Base-by-base conservation (phyloP, 768 basidiomycete genomes). In the Rhizopogon roseolus region DNA sequence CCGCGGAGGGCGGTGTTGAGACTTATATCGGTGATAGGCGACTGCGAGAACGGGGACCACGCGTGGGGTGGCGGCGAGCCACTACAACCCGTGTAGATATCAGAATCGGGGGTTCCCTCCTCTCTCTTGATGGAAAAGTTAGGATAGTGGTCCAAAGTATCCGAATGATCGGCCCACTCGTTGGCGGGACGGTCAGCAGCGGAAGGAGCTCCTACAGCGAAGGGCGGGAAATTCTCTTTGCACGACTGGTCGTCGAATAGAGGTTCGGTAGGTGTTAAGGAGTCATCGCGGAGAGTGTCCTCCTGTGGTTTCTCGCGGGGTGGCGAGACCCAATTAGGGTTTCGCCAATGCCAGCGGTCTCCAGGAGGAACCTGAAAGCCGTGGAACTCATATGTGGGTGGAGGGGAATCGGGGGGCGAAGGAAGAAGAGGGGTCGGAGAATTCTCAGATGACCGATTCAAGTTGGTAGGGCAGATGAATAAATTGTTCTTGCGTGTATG, bases 271-370 rank as follows among this genome's bases (percentile, higher is more conserved):
- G 68, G 69, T 5, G 67, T 36, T 38, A 69, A 64, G 9, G 68
- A 69, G 8, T 40, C 58, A 16, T 36, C 5, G 5, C 46, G 19
- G 22, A 36, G 46, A 19, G 22, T 11, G 19, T 22, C 6, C 34
- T 48, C 46, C 6, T 25, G n/a, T 22, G 19, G 42, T 17, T 58
- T 56, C 13, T 65, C 67, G 29, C 51, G 64, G 37, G 68, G 65
- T 0, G 68, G 68, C 27, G 68, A 71, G 28, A 64, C 54, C 68
- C 68, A 69, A 34, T 69, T 69, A 3, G 68, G 68, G 50, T 69
- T 69, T 44, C 51, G 68, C 68, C 68, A 69, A 43, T 71, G 68
- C 68, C 68, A 69, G 16, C 60, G 60, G 9, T 61, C 28, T 41
- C 69, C 69, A 1, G 64, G 64, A 34, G 68, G 68, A 38, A 66